phyloP scores from a whole-genome alignment of 768 basidiomycete genomes.

The Mycena floridula region DNA sequence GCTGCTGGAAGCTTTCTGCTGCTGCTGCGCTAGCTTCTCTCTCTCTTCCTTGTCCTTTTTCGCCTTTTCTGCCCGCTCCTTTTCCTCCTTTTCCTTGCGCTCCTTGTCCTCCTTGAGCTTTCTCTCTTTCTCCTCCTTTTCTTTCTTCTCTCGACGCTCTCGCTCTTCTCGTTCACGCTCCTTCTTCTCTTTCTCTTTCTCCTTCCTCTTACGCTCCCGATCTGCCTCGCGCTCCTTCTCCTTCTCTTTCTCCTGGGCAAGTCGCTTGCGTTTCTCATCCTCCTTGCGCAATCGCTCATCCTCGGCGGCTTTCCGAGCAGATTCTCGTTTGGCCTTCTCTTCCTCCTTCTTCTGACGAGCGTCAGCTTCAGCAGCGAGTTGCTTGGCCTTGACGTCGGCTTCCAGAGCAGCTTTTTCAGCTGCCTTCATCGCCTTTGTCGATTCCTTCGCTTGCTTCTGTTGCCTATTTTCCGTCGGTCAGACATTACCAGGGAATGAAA shows the following conservation, averaged over 20 bases:
- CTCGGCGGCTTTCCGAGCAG: slow-evolving; percentile 66
- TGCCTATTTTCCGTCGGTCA: slow-evolving; percentile 41
- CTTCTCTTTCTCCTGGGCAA: slow-evolving; percentile 75
- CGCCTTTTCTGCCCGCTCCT: slow-evolving; percentile 32
- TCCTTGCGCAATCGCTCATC: slow-evolving; percentile 82
- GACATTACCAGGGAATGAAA: slow-evolving; percentile 6
- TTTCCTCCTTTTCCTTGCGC: slow-evolving; percentile 34
- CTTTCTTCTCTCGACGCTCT: slow-evolving; percentile 62
- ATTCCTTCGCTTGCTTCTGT: slow-evolving; percentile 91
- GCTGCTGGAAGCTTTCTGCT: background rate
- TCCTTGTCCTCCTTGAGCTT: slow-evolving; percentile 39
- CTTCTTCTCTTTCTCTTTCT: slow-evolving; percentile 61
- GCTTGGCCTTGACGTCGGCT: slow-evolving; percentile 69
- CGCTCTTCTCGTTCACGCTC: slow-evolving; percentile 64
- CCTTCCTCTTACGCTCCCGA: slow-evolving; percentile 71
- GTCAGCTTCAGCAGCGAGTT: slow-evolving; percentile 75
- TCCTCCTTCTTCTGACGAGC: slow-evolving; percentile 79
- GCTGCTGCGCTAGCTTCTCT: background rate
- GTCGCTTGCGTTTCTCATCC: slow-evolving; percentile 73
- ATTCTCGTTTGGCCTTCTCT: slow-evolving; percentile 75
- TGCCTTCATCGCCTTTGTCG: slow-evolving; percentile 77
- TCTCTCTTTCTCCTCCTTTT: slow-evolving; percentile 61
- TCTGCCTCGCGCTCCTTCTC: slow-evolving; percentile 72
- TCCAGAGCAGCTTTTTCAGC: slow-evolving; percentile 88
- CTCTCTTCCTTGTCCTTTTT: slow-evolving; percentile 33